Percentiles rank a stretch among this genome's conserved stretches.
Conservation (phyloP, 1,139 yeast genomes). For the Pneumocystis jirovecii region DNA sequence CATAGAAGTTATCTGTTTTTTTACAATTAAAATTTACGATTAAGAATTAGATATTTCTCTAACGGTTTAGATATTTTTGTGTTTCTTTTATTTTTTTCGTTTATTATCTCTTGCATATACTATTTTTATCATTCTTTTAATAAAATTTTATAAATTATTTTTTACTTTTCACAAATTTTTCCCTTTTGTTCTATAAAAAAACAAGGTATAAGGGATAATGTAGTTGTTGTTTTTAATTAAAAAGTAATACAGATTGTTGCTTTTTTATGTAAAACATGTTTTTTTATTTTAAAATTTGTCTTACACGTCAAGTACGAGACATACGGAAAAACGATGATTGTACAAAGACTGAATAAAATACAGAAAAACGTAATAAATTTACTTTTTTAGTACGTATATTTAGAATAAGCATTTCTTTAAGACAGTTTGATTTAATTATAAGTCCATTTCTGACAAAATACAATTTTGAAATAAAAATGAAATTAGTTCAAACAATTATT, state of each 20-base stretch:
- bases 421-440: background rate
- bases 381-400: too few species aligned
- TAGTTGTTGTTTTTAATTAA: too few species aligned
- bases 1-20: background rate
- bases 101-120: background rate
- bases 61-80: background rate
- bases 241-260: too few species aligned
- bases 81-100: background rate
- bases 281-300: too few species aligned
- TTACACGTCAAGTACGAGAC: too few species aligned
- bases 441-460: background rate
- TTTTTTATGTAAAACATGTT: too few species aligned
- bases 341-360: background rate
- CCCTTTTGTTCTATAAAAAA: background rate
- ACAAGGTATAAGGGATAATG: background rate
- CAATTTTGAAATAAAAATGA: background rate
- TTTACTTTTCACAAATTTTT: background rate
- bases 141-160: background rate
- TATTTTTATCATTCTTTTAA: background rate
- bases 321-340: background rate
- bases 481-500: background rate
- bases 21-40: background rate
- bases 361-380: background rate
- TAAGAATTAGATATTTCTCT: background rate
- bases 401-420: background rate